Conservation (phyloP, 805 yeast genomes). For the Teunomyces panamensis region DNA sequence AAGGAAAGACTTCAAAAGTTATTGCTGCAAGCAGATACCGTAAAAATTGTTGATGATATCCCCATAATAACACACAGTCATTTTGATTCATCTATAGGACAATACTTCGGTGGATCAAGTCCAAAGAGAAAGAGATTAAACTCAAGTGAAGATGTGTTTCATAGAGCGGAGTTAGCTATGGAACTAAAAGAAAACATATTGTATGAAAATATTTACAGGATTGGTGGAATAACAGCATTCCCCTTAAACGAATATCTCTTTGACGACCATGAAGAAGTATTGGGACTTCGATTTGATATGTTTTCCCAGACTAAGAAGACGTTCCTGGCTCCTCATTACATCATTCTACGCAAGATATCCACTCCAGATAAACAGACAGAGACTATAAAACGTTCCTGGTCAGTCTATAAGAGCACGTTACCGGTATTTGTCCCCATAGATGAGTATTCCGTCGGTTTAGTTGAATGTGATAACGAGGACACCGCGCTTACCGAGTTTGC, state of each 20-base stretch:
- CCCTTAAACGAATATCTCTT: slow-evolving; percentile 41
- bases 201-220: slow-evolving; percentile 46
- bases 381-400: slow-evolving; percentile 19
- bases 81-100: slow-evolving; percentile 28
- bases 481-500: slow-evolving; percentile 21
- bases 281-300: slow-evolving; percentile 53
- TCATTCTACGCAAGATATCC: slow-evolving; percentile 30
- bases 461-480: slow-evolving; percentile 9
- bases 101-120: slow-evolving; percentile 14
- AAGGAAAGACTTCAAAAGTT: neutral
- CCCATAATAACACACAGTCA: slow-evolving; percentile 24
- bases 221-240: slow-evolving; percentile 51
- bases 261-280: slow-evolving; percentile 23
- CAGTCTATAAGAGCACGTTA: slow-evolving; percentile 33
- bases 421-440: slow-evolving; percentile 31
- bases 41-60: slow-evolving; percentile 4
- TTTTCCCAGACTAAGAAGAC: slow-evolving; percentile 19
- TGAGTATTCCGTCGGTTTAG: slow-evolving; percentile 12
- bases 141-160: slow-evolving; percentile 1
- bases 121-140: neutral
- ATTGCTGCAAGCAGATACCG: neutral
- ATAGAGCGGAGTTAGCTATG: slow-evolving; percentile 3
- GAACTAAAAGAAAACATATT: slow-evolving; percentile 31
- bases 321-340: slow-evolving; percentile 46
- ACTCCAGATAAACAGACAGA: slow-evolving; percentile 5